Evolutionary conservation across 2,329 filamentous ascomycete species (phyloP).

Genomic region (Huntiella bhutanensis): DNA sequence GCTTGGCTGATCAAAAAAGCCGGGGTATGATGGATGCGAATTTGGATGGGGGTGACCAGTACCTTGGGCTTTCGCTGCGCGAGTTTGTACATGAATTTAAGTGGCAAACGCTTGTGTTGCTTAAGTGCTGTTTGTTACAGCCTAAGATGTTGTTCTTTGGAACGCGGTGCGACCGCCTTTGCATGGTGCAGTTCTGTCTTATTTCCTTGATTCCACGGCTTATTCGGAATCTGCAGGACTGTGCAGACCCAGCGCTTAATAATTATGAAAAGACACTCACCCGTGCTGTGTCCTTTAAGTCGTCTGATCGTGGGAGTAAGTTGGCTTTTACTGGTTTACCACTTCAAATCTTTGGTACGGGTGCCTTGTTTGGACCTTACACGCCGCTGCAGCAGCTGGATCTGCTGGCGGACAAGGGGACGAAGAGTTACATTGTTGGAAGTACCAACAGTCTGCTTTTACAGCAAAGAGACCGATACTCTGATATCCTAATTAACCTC

Average conservation of each 20-base stretch:
- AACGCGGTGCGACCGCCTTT: conserved; percentile 83
- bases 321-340: conserved; percentile 89
- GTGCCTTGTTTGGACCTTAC: conserved; percentile 88
- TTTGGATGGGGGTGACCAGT: conserved; percentile 64
- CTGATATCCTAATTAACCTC: conserved; percentile 88
- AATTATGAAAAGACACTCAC: conserved; percentile 56
- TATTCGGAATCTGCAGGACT: conserved; percentile 80
- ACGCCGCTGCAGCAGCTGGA: conserved; percentile 93
- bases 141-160: conserved; percentile 99
- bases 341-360: conserved; percentile 88
- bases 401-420: conserved; percentile 77
- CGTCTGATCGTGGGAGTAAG: conserved; percentile 78
- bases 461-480: conserved; percentile 89
- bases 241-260: conserved; percentile 82
- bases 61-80: conserved; percentile 70
- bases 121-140: conserved; percentile 86
- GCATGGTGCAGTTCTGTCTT: conserved; percentile 96
- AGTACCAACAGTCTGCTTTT: conserved; percentile 89
- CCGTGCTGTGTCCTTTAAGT: conserved; percentile 68
- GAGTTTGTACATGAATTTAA: conserved; percentile 90
- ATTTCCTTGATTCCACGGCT: conserved; percentile 89
- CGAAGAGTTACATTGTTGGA: conserved; percentile 92
- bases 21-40: conserved; percentile 41
- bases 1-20: conserved; percentile 48
- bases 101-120: conserved; percentile 79